These are phyloP conservation scores for Hanseniaspora vineae DNA, from an alignment of 805 yeast species.

Conservation along the genomic window DNA sequence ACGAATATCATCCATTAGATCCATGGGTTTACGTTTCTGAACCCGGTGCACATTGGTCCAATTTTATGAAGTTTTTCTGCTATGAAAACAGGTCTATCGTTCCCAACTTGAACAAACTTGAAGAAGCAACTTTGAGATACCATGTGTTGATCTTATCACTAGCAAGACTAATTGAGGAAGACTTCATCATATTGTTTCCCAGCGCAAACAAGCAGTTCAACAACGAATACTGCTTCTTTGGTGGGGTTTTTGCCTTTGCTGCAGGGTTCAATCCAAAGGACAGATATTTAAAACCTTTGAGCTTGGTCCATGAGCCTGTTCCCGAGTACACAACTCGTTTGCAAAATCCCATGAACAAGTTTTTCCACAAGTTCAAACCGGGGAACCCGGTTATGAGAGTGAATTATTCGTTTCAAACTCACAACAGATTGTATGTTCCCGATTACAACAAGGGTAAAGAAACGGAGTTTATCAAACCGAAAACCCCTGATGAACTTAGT, in stretches of 20 bases:
- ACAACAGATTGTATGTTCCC: slow-evolving; percentile 35
- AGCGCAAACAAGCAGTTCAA: slow-evolving; percentile 26
- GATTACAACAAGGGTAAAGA: slow-evolving; percentile 29
- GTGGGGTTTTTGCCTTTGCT: slow-evolving; percentile 50
- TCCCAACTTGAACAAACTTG: slow-evolving; percentile 7
- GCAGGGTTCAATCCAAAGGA: slow-evolving; percentile 58
- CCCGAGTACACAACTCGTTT: slow-evolving; percentile 50
- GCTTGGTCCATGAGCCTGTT: slow-evolving; percentile 56
- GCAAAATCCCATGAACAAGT: slow-evolving; percentile 51
- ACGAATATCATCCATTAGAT: slow-evolving; percentile 27
- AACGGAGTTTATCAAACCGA: slow-evolving; percentile 18
- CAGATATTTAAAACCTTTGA: slow-evolving; percentile 40
- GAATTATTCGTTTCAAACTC: slow-evolving; percentile 63
- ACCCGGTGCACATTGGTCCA: not conserved
- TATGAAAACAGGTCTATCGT: slow-evolving; percentile 9
- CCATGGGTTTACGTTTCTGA: slow-evolving; percentile 10
- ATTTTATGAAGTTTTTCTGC: slow-evolving; percentile 5
- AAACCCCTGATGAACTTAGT: slow-evolving; percentile 23
- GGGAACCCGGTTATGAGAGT: slow-evolving; percentile 46
- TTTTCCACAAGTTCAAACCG: slow-evolving; percentile 42
- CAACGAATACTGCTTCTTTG: slow-evolving; percentile 47
- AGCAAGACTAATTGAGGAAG: slow-evolving; percentile 44
- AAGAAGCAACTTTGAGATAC: slow-evolving; percentile 9
- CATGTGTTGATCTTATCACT: slow-evolving; percentile 12
- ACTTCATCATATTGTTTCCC: slow-evolving; percentile 39